Conservation (phyloP, 306 rosid species). For the Pyrus betulifolia region DNA sequence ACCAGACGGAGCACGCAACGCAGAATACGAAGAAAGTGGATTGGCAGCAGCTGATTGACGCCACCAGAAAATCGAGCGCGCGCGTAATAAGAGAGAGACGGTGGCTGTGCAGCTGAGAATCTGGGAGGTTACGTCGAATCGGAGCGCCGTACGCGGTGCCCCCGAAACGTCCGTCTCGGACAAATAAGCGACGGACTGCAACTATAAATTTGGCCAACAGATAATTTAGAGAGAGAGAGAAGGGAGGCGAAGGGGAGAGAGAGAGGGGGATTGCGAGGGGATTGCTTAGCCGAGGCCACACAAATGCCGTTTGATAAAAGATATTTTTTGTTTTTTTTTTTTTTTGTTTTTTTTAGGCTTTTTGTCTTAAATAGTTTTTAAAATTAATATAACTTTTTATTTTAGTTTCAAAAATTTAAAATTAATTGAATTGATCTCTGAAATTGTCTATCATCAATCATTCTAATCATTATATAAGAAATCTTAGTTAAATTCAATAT, state of each 20-base stretch:
- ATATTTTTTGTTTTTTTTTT: conserved; percentile 9
- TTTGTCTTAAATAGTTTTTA: too few species aligned
- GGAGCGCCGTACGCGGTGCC: conserved; percentile 6
- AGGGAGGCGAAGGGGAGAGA: conserved; percentile 13
- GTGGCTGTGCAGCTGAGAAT: conserved; percentile 11
- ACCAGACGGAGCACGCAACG: background rate
- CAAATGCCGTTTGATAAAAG: conserved; percentile 53
- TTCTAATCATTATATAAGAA: too few species aligned
- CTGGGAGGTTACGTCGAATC: background rate
- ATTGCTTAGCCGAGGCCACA: conserved; percentile 76
- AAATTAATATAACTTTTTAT: rapidly evolving
- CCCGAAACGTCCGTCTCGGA: conserved; percentile 15
- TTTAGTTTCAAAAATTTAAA: rapidly evolving
- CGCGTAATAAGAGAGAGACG: conserved; percentile 5
- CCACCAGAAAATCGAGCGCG: background rate
- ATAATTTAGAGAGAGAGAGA: conserved; percentile 36
- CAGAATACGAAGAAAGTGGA: background rate
- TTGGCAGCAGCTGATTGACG: conserved; percentile 8
- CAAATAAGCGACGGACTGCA: conserved; percentile 34
- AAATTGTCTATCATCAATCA: too few species aligned
- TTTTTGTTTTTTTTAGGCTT: background rate
- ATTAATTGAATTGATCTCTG: rapidly evolving
- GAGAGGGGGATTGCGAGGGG: conserved; percentile 39
- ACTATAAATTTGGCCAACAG: conserved; percentile 37
- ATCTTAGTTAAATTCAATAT: too few species aligned